Evolutionary conservation across 1,284 basidiomycete genomes (phyloP).

Genomic region (Ganoderma boninense): DNA sequence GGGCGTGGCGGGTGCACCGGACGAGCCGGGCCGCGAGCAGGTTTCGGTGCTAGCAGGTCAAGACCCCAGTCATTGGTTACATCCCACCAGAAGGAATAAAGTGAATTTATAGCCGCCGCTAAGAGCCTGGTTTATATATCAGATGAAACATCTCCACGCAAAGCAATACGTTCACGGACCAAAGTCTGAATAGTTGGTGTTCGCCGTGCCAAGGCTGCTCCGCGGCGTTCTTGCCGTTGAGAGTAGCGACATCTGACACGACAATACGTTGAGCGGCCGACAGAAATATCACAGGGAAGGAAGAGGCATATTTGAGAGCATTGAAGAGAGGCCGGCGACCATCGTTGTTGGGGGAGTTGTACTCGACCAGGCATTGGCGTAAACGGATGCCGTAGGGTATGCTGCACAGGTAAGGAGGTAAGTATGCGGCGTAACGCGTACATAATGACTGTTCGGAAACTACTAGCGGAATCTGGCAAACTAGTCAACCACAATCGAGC

Average conservation of each 20-base stretch:
- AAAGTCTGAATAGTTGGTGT: constrained; percentile 82
- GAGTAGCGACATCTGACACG: constrained; percentile 60
- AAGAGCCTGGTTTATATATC: constrained; percentile 68
- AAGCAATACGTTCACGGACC: constrained; percentile 56
- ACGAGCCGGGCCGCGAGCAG: constrained; percentile 33
- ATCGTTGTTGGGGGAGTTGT: constrained; percentile 70
- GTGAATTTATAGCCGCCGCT: constrained; percentile 87
- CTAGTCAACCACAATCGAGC: not conserved
- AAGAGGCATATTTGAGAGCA: constrained; percentile 95
- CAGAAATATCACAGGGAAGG: constrained; percentile 97
- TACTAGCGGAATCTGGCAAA: not conserved
- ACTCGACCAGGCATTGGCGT: constrained; percentile 93
- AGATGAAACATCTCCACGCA: not conserved
- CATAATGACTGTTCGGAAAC: not conserved
- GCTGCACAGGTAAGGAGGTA: constrained; percentile 50
- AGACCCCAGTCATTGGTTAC: constrained; percentile 98
- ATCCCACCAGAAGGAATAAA: constrained; percentile 99
- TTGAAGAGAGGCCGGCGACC: constrained; percentile 87
- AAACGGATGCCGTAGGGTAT: constrained; percentile 93
- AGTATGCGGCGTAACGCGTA: not conserved
- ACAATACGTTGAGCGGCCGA: constrained; percentile 87
- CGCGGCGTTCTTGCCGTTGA: constrained; percentile 54
- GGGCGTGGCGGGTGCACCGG: constrained; percentile 47
- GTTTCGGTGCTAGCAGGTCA: constrained; percentile 65
- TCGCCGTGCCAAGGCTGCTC: constrained; percentile 77